Evolutionary conservation across 106 monocot genomes (phyloP).

Genomic region (Allium sativum): DNA sequence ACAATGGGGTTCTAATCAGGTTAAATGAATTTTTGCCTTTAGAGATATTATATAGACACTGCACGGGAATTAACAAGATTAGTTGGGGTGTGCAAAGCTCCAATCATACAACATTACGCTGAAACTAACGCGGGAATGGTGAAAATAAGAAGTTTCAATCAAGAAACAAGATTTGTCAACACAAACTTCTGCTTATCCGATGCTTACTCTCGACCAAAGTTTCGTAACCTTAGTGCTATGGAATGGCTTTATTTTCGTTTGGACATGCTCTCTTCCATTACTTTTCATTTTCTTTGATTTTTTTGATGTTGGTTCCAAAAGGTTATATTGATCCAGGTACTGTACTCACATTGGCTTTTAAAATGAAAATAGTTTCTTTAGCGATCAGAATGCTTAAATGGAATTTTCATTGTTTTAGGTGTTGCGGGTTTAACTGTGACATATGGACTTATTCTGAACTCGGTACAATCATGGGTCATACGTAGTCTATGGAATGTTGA

Average conservation of each 20-base stretch:
- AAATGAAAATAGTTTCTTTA: too few species aligned
- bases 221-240: conserved; percentile 47
- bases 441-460: too few species aligned
- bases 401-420: too few species aligned
- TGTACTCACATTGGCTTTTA: not conserved
- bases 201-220: conserved; percentile 49
- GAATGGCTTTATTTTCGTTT: conserved; percentile 67
- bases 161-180: conserved; percentile 37
- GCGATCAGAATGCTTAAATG: too few species aligned
- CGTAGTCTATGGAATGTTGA: too few species aligned
- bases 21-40: not conserved
- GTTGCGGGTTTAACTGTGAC: too few species aligned
- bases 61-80: conserved; percentile 62
- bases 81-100: conserved; percentile 61
- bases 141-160: conserved; percentile 63
- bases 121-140: conserved; percentile 58
- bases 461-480: too few species aligned
- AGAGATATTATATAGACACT: conserved; percentile 69
- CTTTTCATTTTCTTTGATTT: conserved; percentile 65
- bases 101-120: conserved; percentile 77
- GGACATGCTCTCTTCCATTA: conserved; percentile 49
- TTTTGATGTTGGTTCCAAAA: conserved; percentile 48
- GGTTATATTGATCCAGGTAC: conserved; percentile 67
- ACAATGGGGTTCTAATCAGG: not conserved
- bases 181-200: conserved; percentile 42